Evolutionary conservation across 768 basidiomycete species (phyloP), one percentile per base, ranked within the genome.

Genomic region (Lentinula sp.): DNA sequence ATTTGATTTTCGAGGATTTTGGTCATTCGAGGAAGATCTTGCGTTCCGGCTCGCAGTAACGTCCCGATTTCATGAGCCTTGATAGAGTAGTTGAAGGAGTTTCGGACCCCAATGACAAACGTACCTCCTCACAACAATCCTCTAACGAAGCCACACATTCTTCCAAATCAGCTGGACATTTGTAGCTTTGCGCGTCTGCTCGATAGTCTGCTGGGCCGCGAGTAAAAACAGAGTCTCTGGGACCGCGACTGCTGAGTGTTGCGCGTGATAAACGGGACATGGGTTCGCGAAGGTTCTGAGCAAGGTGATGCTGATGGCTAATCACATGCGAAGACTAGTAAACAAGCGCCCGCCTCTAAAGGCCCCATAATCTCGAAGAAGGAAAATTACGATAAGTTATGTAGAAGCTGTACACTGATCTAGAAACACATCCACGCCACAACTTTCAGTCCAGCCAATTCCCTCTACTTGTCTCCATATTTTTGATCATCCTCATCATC

Each of bases 111-210:
- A 10, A 35, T 15, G n/a, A 42, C 35, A 61, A 31, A 39, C 48
- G 4, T 42, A 63, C 73, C 84, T 91, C 87, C 69, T 90, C 86
- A 67, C 88, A 91, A 65, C 89, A 91, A 65, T 90, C 87, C 66
- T 91, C 87, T 81, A 91, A 84, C 0, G 87, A 85, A 65, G 80
- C 74, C 4, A 92, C 90, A 67, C 90, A 91, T 72, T 91, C 90
- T 57, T 79, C 80, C 16, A 92, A 76, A 70, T 84, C 84, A 0
- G 84, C 88, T 3, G 88, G 88, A 66, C 88, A 91, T 60, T 43
- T 40, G 81, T 78, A 0, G 84, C 81, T 62, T 40, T 86, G 80
- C 5, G 73, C 78, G 46, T 91, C 89, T 0, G 82, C 82, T 1
- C 84, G 78, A 65, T 88, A 84, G 16, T 87, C 85, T 31, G 40